Evolutionary conservation across 305 asterid genomes (phyloP).

Genomic region (Nicotiana rustica): DNA sequence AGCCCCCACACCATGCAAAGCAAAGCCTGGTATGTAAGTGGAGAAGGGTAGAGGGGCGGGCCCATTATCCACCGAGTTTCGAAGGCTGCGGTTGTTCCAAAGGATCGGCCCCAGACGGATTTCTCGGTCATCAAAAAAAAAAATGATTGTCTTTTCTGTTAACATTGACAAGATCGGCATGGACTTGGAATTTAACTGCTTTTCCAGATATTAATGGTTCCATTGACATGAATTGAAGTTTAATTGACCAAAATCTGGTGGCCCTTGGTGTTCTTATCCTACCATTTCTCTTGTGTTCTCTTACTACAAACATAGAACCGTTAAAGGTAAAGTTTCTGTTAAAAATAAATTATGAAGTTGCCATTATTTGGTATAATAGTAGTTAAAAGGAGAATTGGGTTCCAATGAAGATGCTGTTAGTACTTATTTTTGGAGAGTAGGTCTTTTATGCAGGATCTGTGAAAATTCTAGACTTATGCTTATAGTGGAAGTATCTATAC

Average conservation of each 20-base stretch:
- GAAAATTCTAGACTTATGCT: background rate
- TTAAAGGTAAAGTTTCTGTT: too few species aligned
- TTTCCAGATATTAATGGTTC: background rate
- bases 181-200: background rate
- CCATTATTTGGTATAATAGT: background rate
- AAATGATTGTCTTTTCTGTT: background rate
- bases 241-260: background rate
- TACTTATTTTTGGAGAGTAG: background rate
- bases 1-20: too few species aligned
- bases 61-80: too few species aligned
- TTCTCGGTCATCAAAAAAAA: too few species aligned
- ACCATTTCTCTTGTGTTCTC: background rate
- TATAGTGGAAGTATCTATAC: background rate
- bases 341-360: background rate
- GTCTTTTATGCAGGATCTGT: background rate
- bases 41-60: too few species aligned
- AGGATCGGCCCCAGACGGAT: too few species aligned
- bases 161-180: background rate
- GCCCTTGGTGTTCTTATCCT: background rate
- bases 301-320: background rate
- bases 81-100: too few species aligned
- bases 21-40: too few species aligned
- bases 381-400: background rate
- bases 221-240: background rate
- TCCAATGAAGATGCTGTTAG: background rate